A percentile compares a stretch with the other conserved stretches of the same genome.
Conservation (phyloP, 2,329 filamentous ascomycete genomes). For the Alternaria novae-zelandiae region DNA sequence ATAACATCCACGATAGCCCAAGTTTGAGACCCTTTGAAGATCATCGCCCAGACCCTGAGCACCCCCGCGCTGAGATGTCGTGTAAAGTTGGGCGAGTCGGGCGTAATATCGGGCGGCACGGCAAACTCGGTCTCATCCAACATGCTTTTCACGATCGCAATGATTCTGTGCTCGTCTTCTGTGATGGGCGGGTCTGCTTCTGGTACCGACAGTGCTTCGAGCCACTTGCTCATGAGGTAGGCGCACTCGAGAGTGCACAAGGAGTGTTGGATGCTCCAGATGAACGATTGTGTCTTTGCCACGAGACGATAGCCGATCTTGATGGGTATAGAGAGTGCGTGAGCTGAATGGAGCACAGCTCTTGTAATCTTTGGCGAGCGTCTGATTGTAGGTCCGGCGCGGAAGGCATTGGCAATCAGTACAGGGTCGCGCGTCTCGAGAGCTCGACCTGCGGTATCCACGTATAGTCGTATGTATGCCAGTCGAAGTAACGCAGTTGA, state of each 20-base stretch:
- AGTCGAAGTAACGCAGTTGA: slow-evolving; percentile 66
- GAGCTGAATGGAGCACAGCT: slow-evolving; percentile 71
- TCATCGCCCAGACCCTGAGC: slow-evolving; percentile 51
- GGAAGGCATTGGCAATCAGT: slow-evolving; percentile 66
- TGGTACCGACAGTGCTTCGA: slow-evolving; percentile 43
- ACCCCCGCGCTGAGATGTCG: slow-evolving; percentile 50
- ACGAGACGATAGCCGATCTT: slow-evolving; percentile 56
- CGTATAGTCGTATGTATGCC: slow-evolving; percentile 70
- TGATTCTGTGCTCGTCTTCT: slow-evolving; percentile 49
- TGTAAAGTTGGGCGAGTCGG: slow-evolving; percentile 41
- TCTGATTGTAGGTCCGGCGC: slow-evolving; percentile 63
- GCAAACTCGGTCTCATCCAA: slow-evolving; percentile 51
- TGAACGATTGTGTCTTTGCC: slow-evolving; percentile 48
- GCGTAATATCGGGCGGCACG: slow-evolving; percentile 33
- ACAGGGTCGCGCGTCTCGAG: slow-evolving; percentile 70
- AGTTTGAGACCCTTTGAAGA: slow-evolving; percentile 52
- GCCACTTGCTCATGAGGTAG: slow-evolving; percentile 51
- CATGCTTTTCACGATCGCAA: slow-evolving; percentile 49
- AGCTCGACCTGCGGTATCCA: slow-evolving; percentile 67
- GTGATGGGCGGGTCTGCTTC: slow-evolving; percentile 44
- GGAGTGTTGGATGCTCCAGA: slow-evolving; percentile 51
- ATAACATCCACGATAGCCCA: slow-evolving; percentile 54
- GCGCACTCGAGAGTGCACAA: slow-evolving; percentile 50
- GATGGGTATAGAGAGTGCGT: slow-evolving; percentile 71
- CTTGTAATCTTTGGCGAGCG: slow-evolving; percentile 66